Base-by-base conservation (phyloP, 2,329 filamentous ascomycete genomes). In the Aspergillus fischeri region DNA sequence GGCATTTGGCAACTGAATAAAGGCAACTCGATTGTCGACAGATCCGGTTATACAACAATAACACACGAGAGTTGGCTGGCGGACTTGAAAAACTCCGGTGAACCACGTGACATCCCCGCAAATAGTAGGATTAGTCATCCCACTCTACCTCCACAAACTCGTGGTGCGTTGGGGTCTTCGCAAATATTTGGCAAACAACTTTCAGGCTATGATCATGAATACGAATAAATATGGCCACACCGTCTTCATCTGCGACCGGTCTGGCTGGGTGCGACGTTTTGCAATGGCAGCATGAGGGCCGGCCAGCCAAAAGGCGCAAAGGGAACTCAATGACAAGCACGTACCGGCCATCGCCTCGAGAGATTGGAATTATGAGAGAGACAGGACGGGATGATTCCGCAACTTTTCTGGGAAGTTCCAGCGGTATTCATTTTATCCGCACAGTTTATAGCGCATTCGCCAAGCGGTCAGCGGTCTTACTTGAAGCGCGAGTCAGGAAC, bases 391-490 rank as follows among this genome's bases (percentile, higher is more conserved):
- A 77, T 29, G 78, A 76, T 24, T 77, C 77, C 3, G 78, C 81
- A 14, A 81, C 79, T 0, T 85, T 85, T 55, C 77, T 85, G 4
- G 83, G 83, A 3, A 84, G 81, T 52, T 80, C 80, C 17, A 84
- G 82, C 58, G 83, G 83, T 1, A 84, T 85, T n/a, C 78, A 83
- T 63, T 85, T 85, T 62, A 81, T 85, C 35, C 77, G 81, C 5
- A 78, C 79, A 21, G 83, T 85, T 1, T 83, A 83, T 45, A 70
- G 78, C 32, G 76, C 80, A 1, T 74, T 85, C 29, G 70, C 77
- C 2, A 71, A 70, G 51, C 66, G 69, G 38, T 69, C 68, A 17
- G 69, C 68, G 14, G 67, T 70, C 52, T 45, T 70, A 17, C 63
- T 64, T 20, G 63, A 65, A 57, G 67, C 62, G 5, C 68, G 70